These are phyloP conservation scores for Xylariaceae sp. DNA, from an alignment of 2,329 filamentous ascomycete genomes.

Conservation along the genomic window DNA sequence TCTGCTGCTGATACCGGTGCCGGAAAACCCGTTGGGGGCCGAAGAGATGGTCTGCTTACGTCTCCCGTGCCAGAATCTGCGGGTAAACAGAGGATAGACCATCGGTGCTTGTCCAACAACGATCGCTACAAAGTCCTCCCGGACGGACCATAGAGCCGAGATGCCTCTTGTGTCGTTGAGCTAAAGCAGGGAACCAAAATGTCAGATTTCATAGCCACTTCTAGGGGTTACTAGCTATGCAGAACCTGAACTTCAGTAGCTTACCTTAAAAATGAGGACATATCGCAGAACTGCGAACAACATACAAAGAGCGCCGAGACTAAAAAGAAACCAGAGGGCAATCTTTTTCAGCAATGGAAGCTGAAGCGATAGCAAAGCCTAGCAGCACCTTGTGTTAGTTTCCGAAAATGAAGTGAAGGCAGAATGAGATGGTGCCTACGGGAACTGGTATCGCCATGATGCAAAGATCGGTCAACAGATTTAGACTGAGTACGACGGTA, in stretches of 20 bases:
- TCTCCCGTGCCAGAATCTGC: no score
- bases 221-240: no score
- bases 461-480: conserved; percentile 1
- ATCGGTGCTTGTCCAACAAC: conserved; percentile 4
- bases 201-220: no score
- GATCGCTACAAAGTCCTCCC: conserved; percentile 9
- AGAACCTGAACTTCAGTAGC: no score
- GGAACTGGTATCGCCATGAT: conserved; percentile 6
- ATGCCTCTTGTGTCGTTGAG: background rate
- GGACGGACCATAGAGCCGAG: background rate
- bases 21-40: no score
- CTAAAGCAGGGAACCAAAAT: no score
- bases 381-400: no score
- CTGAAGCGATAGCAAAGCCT: no score
- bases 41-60: no score
- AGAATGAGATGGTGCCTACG: background rate
- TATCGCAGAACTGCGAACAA: background rate
- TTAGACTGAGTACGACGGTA: conserved; percentile 5
- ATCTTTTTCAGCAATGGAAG: background rate
- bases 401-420: no score
- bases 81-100: conserved; percentile 2
- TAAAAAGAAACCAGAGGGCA: background rate
- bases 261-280: background rate
- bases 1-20: no score
- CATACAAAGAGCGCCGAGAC: background rate